Conservation (phyloP, 495 filamentous ascomycete genomes). For the Penicillium subrubescens region DNA sequence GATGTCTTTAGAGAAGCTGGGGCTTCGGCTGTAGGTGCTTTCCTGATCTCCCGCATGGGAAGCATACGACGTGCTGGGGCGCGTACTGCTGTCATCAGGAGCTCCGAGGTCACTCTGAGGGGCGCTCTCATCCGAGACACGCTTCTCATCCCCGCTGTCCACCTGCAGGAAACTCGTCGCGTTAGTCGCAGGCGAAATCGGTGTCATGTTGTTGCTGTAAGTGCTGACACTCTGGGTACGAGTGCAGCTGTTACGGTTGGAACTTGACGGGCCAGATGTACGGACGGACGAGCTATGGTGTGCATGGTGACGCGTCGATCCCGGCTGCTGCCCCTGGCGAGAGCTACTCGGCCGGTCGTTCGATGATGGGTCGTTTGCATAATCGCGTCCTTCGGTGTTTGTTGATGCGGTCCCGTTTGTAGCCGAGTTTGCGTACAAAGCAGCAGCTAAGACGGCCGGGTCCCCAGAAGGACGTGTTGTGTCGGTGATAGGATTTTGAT, state of each 20-base stretch:
- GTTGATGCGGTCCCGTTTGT: slow-evolving; percentile 12
- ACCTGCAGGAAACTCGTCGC: slow-evolving; percentile 54
- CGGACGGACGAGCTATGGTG: slow-evolving; percentile 42
- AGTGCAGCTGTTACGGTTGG: slow-evolving; percentile 47
- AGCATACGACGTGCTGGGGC: slow-evolving; percentile 35
- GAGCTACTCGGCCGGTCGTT: slow-evolving; percentile 36
- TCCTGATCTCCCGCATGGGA: slow-evolving; percentile 22
- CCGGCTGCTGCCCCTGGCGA: slow-evolving; percentile 26
- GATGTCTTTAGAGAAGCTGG: slow-evolving; percentile 14
- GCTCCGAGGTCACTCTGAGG: slow-evolving; percentile 31
- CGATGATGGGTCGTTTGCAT: slow-evolving; percentile 21
- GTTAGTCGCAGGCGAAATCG: slow-evolving; percentile 53
- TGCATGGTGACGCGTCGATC: slow-evolving; percentile 36
- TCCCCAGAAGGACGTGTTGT: slow-evolving; percentile 22
- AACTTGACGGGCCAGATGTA: slow-evolving; percentile 39
- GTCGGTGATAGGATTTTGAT: slow-evolving; percentile 22
- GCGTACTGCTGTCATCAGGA: slow-evolving; percentile 32
- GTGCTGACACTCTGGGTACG: slow-evolving; percentile 48
- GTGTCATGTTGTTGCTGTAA: slow-evolving; percentile 48
- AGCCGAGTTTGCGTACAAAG: slow-evolving; percentile 33
- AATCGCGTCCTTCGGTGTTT: slow-evolving; percentile 19
- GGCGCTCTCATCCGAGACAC: slow-evolving; percentile 32
- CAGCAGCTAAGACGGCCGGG: slow-evolving; percentile 37
- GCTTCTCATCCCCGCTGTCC: slow-evolving; percentile 52
- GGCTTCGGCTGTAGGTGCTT: slow-evolving; percentile 23